These are phyloP conservation scores for Trichoderma asperellum DNA, from an alignment of 2,329 filamentous ascomycete species.

Conservation along the genomic window DNA sequence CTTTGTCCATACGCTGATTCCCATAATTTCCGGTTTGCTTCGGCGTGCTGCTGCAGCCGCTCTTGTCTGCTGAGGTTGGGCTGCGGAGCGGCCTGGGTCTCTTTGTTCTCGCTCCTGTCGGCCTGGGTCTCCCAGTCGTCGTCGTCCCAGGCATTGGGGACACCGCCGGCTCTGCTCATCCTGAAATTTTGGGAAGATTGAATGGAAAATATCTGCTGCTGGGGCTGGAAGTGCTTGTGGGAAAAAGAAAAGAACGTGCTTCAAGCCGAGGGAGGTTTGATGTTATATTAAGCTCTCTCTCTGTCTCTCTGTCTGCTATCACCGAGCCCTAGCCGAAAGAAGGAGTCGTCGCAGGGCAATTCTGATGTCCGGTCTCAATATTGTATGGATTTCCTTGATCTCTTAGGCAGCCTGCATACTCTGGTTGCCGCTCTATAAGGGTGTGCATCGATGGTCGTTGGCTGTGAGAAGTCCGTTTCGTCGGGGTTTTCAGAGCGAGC, in stretches of 20 bases:
- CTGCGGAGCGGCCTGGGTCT: conserved; percentile 42
- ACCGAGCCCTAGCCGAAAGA: neutral
- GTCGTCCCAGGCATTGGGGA: conserved; percentile 85
- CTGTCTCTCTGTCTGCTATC: neutral
- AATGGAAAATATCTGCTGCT: conserved; percentile 33
- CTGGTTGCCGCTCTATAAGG: neutral
- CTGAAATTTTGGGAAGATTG: neutral
- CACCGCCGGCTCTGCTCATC: conserved; percentile 49
- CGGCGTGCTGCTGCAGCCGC: conserved; percentile 76
- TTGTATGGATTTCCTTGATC: neutral
- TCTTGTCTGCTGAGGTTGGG: conserved; percentile 70
- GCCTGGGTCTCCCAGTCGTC: conserved; percentile 86
- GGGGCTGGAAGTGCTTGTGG: conserved; percentile 14
- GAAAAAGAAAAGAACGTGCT: neutral
- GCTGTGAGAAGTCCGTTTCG: neutral
- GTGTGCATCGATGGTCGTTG: conserved; percentile 6
- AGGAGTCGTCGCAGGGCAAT: neutral
- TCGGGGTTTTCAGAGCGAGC: neutral
- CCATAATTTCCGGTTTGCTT: conserved; percentile 86
- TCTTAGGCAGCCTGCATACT: conserved; percentile 1
- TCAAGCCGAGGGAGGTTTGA: neutral
- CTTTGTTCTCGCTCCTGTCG: conserved; percentile 56
- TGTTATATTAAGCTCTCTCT: neutral
- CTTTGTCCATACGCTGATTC: conserved; percentile 71
- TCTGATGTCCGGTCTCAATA: neutral